Evolutionary conservation across 768 basidiomycete species (phyloP), one percentile per base, ranked within the genome.

Genomic region (Tulasnella sp.): DNA sequence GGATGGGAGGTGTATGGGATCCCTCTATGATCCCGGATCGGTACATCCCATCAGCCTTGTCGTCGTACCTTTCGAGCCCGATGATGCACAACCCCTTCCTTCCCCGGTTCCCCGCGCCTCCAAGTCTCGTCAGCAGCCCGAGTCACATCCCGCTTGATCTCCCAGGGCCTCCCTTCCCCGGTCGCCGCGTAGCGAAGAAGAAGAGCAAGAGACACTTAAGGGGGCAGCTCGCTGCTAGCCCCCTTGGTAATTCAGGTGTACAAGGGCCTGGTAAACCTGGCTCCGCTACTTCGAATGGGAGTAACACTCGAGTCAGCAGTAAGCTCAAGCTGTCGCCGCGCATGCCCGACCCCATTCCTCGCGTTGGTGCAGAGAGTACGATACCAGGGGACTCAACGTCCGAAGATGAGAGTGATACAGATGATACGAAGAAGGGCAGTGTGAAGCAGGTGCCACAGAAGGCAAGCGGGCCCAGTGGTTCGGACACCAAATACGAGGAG

Each of bases 61-160:
- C 58, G 7, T 59, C 58, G 4, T 59, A 59, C 50, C 10, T 62
- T 5, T 62, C 61, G 21, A 52, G 49, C 22, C 61, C 61, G 38
- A 51, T 44, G 27, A 43, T 44, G 30, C 58, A 59, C 42, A 59
- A 62, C 19, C 61, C 61, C 10, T 62, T 62, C 58, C 34, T 62
- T 19, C 61, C 61, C 43, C 46, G 49, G n/a, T 58, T 58, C 56
- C 58, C 58, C 44, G 12, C 49, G 11, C 60, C 30, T 17, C 57
- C 45, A 24, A 54, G 51, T 11, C 17, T 59, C 21, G 58, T 44
- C 25, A 44, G 50, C 46, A 29, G 41, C 15, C 58, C 31, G 4
- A 44, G 25, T 22, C 43, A 45, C 24, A 41, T 43, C 7, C 49
- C 57, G 19, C 24, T 43, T 10, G 49, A 49, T 17, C 24, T 53